These are phyloP conservation scores for Viridothelium virens DNA, from an alignment of 495 filamentous ascomycete species.

Conservation along the genomic window DNA sequence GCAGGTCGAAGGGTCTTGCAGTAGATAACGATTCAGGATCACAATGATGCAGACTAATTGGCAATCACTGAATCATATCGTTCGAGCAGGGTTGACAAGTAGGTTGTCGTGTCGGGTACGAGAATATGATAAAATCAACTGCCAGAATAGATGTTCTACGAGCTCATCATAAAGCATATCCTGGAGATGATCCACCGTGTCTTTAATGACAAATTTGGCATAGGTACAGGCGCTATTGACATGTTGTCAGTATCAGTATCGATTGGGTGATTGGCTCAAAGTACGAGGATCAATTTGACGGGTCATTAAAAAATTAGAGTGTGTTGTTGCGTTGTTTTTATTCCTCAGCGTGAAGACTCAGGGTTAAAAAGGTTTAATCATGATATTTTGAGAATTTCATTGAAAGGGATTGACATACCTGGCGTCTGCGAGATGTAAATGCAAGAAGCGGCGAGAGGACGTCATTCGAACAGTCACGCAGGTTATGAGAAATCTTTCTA, in stretches of 20 bases:
- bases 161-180: too few relatives aligned
- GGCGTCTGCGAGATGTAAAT: neutral
- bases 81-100: too few relatives aligned
- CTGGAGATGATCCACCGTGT: too few relatives aligned
- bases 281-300: slow-evolving; percentile 13
- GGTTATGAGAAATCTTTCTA: neutral
- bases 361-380: slow-evolving; percentile 56
- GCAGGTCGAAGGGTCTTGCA: too few relatives aligned
- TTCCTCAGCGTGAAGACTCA: slow-evolving; percentile 43
- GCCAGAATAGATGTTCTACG: too few relatives aligned
- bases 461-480: neutral
- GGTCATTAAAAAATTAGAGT: slow-evolving; percentile 61
- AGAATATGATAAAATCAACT: too few relatives aligned
- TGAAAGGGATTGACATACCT: slow-evolving; percentile 17
- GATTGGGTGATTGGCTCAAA: neutral
- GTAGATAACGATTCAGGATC: too few relatives aligned
- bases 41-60: too few relatives aligned
- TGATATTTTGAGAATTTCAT: slow-evolving; percentile 23
- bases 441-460: neutral
- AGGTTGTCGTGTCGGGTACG: too few relatives aligned
- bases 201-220: neutral
- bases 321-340: slow-evolving; percentile 45
- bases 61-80: too few relatives aligned
- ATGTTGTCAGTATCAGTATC: neutral
- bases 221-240: neutral